Base-by-base conservation (phyloP, 192 early-diverging fungal species). In the Chytriomyces sp. region DNA sequence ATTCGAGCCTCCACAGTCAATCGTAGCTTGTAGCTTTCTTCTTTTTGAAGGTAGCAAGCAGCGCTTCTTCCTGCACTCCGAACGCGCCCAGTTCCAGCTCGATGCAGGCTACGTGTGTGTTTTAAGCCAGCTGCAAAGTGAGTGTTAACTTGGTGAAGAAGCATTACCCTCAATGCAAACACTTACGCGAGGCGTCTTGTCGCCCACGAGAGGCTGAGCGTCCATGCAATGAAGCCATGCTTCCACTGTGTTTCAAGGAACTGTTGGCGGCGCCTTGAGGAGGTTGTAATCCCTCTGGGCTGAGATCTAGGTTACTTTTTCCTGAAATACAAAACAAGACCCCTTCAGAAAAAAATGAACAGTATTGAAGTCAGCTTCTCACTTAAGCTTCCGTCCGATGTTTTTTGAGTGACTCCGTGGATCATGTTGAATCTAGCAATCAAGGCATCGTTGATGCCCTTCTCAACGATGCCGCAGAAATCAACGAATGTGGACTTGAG, bases 1-100 rank as follows among this genome's bases (percentile, higher is more conserved):
- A 79, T 53, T 24, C 78, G 45, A 7, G 78, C 78, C 60, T 79
- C 78, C 10, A 79, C 48, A 16, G 78, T 79, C 35, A 79, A 48
- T 1, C 78, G 20, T 11, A 79, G 65, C 61, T 79, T 79, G 43
- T 79, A 72, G 63, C 61, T 50, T 66, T 72, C 78, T 45, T 79
- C 78, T 47, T 72, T 72, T 11, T 63, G 43, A 46, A 79, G 62
- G 53, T 79, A 79, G 50, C 78, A 79, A 61, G 67, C 62, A 11
- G 78, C 78, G 18, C 61, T 76, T 73, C 69, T 48, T 35, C 78
- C 78, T 24, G 71, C 78, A 26, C 70, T 72, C 13, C 78, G 66
- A 35, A 79, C 78, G 48, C 78, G 69, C 9, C 63, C 78, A 44
- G 46, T 66, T n/a, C 24, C 45, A 6, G 78, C 64, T 16, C 78